These are phyloP conservation scores for Wickerhamiella hasegawae DNA, from an alignment of 805 yeast genomes.

Conservation along the genomic window DNA sequence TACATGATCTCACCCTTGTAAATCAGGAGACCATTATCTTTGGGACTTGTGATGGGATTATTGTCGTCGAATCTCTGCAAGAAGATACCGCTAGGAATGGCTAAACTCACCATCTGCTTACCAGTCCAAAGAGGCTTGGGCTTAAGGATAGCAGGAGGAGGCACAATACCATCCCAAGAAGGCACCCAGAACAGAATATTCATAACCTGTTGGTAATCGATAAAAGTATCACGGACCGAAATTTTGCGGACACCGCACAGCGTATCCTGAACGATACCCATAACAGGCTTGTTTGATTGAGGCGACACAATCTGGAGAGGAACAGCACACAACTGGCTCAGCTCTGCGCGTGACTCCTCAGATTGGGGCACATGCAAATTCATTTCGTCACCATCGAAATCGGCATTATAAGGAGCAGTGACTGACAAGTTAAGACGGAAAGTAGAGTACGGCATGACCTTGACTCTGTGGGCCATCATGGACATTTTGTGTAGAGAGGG, in stretches of 20 bases:
- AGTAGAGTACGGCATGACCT: slow-evolving; percentile 97
- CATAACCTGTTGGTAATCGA: slow-evolving; percentile 89
- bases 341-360: slow-evolving; percentile 93
- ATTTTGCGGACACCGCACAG: slow-evolving; percentile 92
- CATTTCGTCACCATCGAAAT: slow-evolving; percentile 99
- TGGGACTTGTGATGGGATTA: slow-evolving; percentile 65
- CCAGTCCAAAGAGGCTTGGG: slow-evolving; percentile 98
- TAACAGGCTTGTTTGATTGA: slow-evolving; percentile 95
- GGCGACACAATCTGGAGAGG: slow-evolving; percentile 97
- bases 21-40: slow-evolving; percentile 90
- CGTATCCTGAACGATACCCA: slow-evolving; percentile 99
- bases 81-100: slow-evolving; percentile 92
- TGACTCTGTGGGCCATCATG: slow-evolving; percentile 98
- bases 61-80: slow-evolving; percentile 87
- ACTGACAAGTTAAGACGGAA: slow-evolving; percentile 93
- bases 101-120: slow-evolving; percentile 80
- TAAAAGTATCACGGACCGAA: slow-evolving; percentile 78
- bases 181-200: slow-evolving; percentile 97
- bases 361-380: slow-evolving; percentile 98
- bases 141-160: slow-evolving; percentile 83
- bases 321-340: slow-evolving; percentile 89
- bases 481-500: slow-evolving; percentile 99
- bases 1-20: slow-evolving; percentile 92
- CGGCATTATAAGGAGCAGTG: slow-evolving; percentile 99
- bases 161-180: slow-evolving; percentile 95